phyloP scores from a whole-genome alignment of 257 asterid genomes.

The Capsicum baccatum region DNA sequence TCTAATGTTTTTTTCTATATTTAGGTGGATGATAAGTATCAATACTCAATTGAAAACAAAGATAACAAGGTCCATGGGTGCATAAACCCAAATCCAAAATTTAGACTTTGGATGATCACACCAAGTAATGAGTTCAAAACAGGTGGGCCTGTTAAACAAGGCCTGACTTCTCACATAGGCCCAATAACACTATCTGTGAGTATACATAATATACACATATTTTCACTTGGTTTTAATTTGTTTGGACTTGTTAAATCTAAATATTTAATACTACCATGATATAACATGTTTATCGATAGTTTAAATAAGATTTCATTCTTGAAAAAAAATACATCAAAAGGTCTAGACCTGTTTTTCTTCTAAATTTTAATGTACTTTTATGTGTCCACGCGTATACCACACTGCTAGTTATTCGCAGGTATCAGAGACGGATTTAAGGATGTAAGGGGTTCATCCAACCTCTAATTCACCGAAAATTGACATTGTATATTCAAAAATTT shows the following conservation, averaged over 20 bases:
- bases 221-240: no score
- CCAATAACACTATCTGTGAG: constrained; percentile 42
- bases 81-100: constrained; percentile 30
- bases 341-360: no score
- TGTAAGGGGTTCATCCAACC: not conserved
- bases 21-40: constrained; percentile 53
- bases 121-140: constrained; percentile 44
- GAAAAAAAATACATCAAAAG: no score
- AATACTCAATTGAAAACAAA: constrained; percentile 36
- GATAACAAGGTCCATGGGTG: constrained; percentile 48
- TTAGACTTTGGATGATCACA: constrained; percentile 48
- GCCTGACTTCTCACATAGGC: constrained; percentile 50
- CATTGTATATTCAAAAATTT: no score
- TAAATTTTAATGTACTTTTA: not conserved
- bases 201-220: not conserved
- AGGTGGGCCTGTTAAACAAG: constrained; percentile 50
- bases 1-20: not conserved
- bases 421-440: not conserved
- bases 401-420: not conserved
- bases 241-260: no score
- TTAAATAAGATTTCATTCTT: no score
- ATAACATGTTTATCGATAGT: no score
- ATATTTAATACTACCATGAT: no score
- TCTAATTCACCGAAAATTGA: no score
- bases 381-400: not conserved